Evolutionary conservation across 371 early-diverging fungal genomes (phyloP).

Genomic region (Choanephora cucurbitarum): DNA sequence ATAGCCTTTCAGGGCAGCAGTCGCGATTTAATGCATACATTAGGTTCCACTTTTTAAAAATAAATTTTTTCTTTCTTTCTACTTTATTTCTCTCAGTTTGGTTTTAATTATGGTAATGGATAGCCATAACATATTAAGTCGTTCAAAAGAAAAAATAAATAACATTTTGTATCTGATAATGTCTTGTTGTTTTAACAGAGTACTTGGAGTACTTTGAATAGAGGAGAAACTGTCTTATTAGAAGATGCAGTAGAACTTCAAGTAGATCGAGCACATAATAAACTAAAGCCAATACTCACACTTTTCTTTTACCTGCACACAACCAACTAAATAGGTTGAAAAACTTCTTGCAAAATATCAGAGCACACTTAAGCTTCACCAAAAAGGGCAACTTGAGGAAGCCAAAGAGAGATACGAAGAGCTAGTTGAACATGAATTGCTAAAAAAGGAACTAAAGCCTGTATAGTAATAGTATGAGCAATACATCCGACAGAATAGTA

Average conservation of each 20-base stretch:
- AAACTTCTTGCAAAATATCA: conserved; percentile 52
- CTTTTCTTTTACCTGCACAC: not conserved
- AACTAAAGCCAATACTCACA: not conserved
- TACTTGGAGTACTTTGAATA: conserved; percentile 39
- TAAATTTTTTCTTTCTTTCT: not conserved
- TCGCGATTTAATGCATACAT: conserved; percentile 14
- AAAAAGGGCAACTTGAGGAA: conserved; percentile 42
- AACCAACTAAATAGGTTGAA: conserved; percentile 40
- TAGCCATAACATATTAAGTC: no score
- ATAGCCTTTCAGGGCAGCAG: conserved; percentile 14
- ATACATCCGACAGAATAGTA: not conserved
- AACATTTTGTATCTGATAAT: no score
- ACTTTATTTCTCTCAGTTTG: not conserved
- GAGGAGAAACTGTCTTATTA: conserved; percentile 22
- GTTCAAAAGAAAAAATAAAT: no score
- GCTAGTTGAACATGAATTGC: conserved; percentile 44
- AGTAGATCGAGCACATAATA: conserved; percentile 15
- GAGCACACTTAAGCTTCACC: conserved; percentile 49
- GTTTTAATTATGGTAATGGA: no score
- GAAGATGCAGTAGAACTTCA: conserved; percentile 38
- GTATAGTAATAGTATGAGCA: conserved; percentile 17
- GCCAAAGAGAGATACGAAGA: conserved; percentile 49
- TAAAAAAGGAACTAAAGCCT: conserved; percentile 39
- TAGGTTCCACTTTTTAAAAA: not conserved
- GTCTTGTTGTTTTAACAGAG: conserved; percentile 5